A percentile compares a stretch with the other conserved stretches of the same genome.
Evolutionary conservation across 2,329 filamentous ascomycete genomes (phyloP).

Genomic region (Diplodia sapinea): DNA sequence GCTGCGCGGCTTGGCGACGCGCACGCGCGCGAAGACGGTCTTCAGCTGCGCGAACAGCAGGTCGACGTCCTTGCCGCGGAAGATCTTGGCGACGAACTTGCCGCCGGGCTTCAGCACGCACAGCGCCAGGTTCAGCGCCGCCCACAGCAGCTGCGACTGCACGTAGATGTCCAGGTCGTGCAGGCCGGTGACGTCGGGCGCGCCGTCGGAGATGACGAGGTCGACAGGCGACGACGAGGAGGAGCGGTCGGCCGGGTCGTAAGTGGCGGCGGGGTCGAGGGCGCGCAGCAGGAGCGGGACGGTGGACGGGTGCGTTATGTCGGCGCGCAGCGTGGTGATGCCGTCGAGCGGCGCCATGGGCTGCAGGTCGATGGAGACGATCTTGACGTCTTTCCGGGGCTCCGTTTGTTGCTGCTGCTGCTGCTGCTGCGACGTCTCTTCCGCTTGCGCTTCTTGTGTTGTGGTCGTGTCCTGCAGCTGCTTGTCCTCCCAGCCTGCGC

Average conservation of each 20-base stretch:
- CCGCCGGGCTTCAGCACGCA: slow-evolving; percentile 92
- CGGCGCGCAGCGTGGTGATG: slow-evolving; percentile 88
- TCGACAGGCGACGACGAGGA: slow-evolving; percentile 80
- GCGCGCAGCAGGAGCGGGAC: slow-evolving; percentile 86
- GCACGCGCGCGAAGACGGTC: slow-evolving; percentile 84
- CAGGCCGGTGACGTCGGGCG: slow-evolving; percentile 93
- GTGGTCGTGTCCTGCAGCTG: slow-evolving; percentile 68
- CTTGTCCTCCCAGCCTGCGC: slow-evolving; percentile 84
- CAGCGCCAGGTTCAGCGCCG: slow-evolving; percentile 88
- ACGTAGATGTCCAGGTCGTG: slow-evolving; percentile 99
- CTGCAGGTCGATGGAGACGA: slow-evolving; percentile 94
- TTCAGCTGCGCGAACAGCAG: slow-evolving; percentile 92
- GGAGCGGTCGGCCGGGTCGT: slow-evolving; percentile 43
- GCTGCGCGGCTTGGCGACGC: slow-evolving; percentile 91
- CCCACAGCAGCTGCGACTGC: slow-evolving; percentile 92
- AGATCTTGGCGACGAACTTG: slow-evolving; percentile 98
- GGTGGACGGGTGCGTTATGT: slow-evolving; percentile 96
- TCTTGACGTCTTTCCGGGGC: slow-evolving; percentile 78
- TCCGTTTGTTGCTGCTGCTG: slow-evolving; percentile 46
- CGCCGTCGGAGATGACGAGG: slow-evolving; percentile 92
- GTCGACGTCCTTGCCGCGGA: slow-evolving; percentile 93
- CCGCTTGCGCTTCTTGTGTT: slow-evolving; percentile 13
- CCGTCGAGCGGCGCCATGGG: slow-evolving; percentile 93
- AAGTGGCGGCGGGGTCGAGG: slow-evolving; percentile 69
- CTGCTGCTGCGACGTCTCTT: slow-evolving; percentile 41